These are phyloP conservation scores for Ceratocystis huliohia DNA, from an alignment of 2,329 filamentous ascomycete species.

Conservation along the genomic window DNA sequence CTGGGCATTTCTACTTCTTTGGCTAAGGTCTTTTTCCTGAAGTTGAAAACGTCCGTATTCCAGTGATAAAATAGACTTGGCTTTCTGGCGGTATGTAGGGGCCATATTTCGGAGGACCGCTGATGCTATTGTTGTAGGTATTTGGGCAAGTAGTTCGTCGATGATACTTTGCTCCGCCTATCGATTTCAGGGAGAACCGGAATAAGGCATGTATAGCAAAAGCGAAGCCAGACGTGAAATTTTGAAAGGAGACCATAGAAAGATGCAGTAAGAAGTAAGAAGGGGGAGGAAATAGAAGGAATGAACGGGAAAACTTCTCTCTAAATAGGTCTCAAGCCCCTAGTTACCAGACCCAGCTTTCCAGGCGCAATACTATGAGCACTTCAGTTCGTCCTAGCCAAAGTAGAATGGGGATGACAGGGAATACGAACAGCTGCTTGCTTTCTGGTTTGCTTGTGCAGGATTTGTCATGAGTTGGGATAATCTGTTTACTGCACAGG, in stretches of 20 bases:
- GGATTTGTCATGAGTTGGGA: neutral
- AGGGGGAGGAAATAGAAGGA: too few relatives aligned
- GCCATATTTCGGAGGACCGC: neutral
- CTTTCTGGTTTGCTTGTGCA: neutral
- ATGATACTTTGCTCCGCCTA: too few relatives aligned
- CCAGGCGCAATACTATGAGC: neutral
- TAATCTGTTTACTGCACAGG: neutral
- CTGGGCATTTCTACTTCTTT: neutral
- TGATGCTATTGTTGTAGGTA: too few relatives aligned
- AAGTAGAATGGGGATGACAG: neutral
- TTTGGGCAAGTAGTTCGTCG: too few relatives aligned
- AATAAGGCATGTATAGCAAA: too few relatives aligned
- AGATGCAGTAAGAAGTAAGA: too few relatives aligned
- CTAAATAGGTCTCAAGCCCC: neutral
- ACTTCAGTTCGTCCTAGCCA: neutral
- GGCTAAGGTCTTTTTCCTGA: neutral
- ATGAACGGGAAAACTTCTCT: too few relatives aligned
- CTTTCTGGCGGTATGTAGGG: neutral
- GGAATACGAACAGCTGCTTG: neutral
- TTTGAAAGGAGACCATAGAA: too few relatives aligned
- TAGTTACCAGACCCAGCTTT: neutral
- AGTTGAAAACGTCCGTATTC: neutral
- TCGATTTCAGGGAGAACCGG: too few relatives aligned
- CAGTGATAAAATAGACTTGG: slow-evolving; percentile 2
- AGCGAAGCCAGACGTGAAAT: too few relatives aligned